Base-by-base conservation (phyloP, 768 basidiomycete species). In the Mycena latifolia region DNA sequence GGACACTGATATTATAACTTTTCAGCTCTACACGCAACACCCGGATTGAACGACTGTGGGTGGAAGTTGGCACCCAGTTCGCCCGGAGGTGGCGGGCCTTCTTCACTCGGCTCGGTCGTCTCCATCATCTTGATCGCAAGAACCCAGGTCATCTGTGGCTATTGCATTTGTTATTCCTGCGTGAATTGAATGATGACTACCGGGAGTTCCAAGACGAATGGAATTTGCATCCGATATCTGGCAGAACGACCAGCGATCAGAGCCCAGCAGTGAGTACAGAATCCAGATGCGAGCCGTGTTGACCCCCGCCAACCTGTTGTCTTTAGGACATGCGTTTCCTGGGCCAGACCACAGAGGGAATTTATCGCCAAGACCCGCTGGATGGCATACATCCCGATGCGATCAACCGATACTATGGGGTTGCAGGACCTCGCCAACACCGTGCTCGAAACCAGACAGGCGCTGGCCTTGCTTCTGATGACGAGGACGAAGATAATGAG, bases 191-290 rank as follows among this genome's bases (percentile, higher is more conserved):
- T 33, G 27, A 57, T 0, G 76, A 80, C 45, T 79, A 76, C 41
- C 0, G 45, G 0, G 39, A 55, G 5, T 79, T 80, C 58, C 72
- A 67, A 18, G 12, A 63, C 8, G 71, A 77, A 11, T 80, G 79
- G 77, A 80, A 80, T 55, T 27, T 67, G n/a, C 77, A 81, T 56
- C 71, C 75, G 0, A 72, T 80, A 12, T 67, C 56, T 28, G 75
- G 72, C 8, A 31, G 27, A 14, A 41, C n/a, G 11, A 70, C 62
- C 8, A 57, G 68, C 14, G 62, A 57, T 41, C 55, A 57, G 31
- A 57, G 45, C 20, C 55, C 55, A 18, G 54, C 54, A 25, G 35
- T 53, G 22, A 37, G 52, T 53, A 12, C 6, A n/a, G n/a, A n/a
- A n/a, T n/a, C n/a, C 28, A 3, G 17, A 8, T 31, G 29, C 14